Evolutionary conservation across 2,329 filamentous ascomycete species (phyloP).

Genomic region (Verticillium klebahnii): DNA sequence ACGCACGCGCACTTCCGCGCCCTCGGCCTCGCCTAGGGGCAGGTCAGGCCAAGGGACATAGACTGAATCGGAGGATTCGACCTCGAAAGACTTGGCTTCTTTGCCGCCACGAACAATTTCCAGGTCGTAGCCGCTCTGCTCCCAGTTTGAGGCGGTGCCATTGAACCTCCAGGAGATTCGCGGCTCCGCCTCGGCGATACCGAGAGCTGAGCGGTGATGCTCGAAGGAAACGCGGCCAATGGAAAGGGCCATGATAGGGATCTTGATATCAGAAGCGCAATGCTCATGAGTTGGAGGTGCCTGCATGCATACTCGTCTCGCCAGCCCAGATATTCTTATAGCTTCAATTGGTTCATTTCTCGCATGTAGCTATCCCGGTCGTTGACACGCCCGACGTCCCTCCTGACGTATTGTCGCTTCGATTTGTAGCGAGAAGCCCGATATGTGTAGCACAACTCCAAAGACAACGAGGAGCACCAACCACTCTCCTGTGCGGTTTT

Average conservation of each 20-base stretch:
- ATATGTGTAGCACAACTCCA: neutral
- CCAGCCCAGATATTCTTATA: neutral
- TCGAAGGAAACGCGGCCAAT: constrained; percentile 35
- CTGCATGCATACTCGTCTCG: neutral
- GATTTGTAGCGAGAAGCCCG: neutral
- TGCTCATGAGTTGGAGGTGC: neutral
- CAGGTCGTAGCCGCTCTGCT: constrained; percentile 38
- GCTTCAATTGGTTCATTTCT: neutral
- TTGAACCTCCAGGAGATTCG: constrained; percentile 43
- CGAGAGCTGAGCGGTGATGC: constrained; percentile 34
- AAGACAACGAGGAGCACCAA: neutral
- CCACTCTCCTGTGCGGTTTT: neutral
- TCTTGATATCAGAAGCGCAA: neutral
- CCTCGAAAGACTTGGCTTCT: constrained; percentile 12
- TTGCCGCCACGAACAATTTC: constrained; percentile 25
- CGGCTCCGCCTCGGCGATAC: constrained; percentile 37
- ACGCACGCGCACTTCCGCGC: constrained; percentile 26
- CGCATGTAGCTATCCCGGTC: neutral
- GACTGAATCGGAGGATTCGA: constrained; percentile 31
- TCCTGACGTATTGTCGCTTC: neutral
- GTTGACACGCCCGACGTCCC: neutral
- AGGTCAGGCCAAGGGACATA: constrained; percentile 39
- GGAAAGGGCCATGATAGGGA: constrained; percentile 26
- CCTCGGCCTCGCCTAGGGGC: constrained; percentile 23
- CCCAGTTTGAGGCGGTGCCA: constrained; percentile 32